Evolutionary conservation across 371 early-diverging fungal species (phyloP), one percentile per base, ranked within the genome.

Genomic region (Zopfochytrium polystomum): DNA sequence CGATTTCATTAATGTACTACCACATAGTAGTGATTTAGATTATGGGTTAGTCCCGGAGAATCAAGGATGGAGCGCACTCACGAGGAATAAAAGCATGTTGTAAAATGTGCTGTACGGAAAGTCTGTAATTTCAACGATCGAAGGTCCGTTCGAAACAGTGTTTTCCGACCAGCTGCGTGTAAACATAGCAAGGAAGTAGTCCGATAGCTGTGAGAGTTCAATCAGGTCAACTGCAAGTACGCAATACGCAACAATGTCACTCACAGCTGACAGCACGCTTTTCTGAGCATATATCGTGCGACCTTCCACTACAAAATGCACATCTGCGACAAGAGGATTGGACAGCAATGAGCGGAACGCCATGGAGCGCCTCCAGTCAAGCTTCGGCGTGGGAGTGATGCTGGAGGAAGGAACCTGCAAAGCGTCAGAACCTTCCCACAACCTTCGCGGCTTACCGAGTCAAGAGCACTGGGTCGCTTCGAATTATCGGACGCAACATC

Each of bases 221-320:
- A n/a, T n/a, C n/a, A n/a, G n/a, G n/a, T n/a, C n/a, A n/a, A n/a
- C n/a, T n/a, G n/a, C n/a, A n/a, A n/a, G n/a, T n/a, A n/a, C n/a
- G n/a, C n/a, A n/a, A n/a, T n/a, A n/a, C n/a, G n/a, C n/a, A n/a
- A n/a, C n/a, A n/a, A n/a, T n/a, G n/a, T n/a, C n/a, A n/a, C n/a
- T n/a, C n/a, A n/a, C n/a, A n/a, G n/a, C n/a, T n/a, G n/a, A n/a
- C 15, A 70, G 46, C 15, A 65, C 47, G 54, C 63, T 58, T 42
- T 70, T 70, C 57, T 70, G 71, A 4, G 60, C 71, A 29, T 57
- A 66, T 6, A 70, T 58, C 4, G 20, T 22, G 29, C 48, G 23
- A 35, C 71, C 71, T 30, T 70, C 71, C 3, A 70, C 63, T 3
- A 58, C 18, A 46, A 70, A 70, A n/a, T 62, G 61, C n/a, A 70